A percentile compares a stretch with the other conserved stretches of the same genome.
These are phyloP conservation scores for Candida neerlandica DNA, from an alignment of 1,139 yeast genomes.

Conservation along the genomic window DNA sequence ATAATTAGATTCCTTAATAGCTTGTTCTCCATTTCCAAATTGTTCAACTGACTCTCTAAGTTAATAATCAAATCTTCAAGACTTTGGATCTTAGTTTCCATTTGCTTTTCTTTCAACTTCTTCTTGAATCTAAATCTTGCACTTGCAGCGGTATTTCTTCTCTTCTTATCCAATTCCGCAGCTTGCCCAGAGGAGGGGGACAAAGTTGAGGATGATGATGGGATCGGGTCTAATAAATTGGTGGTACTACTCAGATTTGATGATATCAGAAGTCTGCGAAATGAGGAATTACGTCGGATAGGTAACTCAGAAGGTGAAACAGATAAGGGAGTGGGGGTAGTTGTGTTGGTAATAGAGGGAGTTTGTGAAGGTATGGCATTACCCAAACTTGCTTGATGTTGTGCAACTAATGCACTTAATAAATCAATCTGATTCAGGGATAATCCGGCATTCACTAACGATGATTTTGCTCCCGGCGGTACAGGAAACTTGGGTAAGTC, in stretches of 20 bases:
- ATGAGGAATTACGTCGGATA: conserved; percentile 25
- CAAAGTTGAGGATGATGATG: not conserved
- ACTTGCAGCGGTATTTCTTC: conserved; percentile 79
- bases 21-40: conserved; percentile 61
- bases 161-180: conserved; percentile 52
- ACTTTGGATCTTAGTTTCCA: conserved; percentile 68
- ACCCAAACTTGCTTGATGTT: conserved; percentile 52
- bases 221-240: conserved; percentile 3
- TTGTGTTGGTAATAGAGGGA: not conserved
- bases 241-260: conserved; percentile 2
- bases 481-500: conserved; percentile 62
- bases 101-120: conserved; percentile 81
- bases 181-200: conserved; percentile 8
- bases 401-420: conserved; percentile 70
- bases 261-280: conserved; percentile 3
- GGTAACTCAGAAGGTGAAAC: conserved; percentile 18
- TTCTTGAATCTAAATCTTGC: conserved; percentile 81
- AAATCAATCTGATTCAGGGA: conserved; percentile 70
- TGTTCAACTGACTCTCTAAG: conserved; percentile 61
- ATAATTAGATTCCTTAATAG: conserved; percentile 66
- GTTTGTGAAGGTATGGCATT: conserved; percentile 20
- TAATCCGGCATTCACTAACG: conserved; percentile 66
- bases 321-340: conserved; percentile 7
- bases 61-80: conserved; percentile 61
- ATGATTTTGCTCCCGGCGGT: conserved; percentile 70